Evolutionary conservation across 768 basidiomycete species (phyloP).

Genomic region (Gymnopilus dilepis): DNA sequence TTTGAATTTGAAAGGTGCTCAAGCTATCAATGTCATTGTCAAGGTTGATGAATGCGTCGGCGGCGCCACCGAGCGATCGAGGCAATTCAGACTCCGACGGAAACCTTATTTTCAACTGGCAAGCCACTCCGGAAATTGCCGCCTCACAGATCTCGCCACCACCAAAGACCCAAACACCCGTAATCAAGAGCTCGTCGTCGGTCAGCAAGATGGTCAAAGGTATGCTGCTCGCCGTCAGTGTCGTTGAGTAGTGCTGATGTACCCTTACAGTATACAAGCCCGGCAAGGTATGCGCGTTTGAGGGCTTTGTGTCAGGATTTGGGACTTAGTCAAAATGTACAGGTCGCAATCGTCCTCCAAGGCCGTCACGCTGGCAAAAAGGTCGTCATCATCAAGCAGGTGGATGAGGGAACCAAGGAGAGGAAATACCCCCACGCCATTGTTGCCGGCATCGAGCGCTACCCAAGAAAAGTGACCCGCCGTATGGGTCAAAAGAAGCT

Average conservation of each 20-base stretch:
- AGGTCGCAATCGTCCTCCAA: slow-evolving; percentile 97
- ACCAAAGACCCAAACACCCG: slow-evolving; percentile 35
- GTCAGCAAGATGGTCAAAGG: slow-evolving; percentile 65
- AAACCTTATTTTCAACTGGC: slow-evolving; percentile 45
- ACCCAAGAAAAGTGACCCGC: slow-evolving; percentile 96
- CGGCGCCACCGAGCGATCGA: background rate
- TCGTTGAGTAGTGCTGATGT: slow-evolving; percentile 19
- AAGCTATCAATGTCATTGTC: no score
- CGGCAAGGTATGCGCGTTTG: slow-evolving; percentile 69
- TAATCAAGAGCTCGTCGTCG: slow-evolving; percentile 49
- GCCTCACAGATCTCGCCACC: slow-evolving; percentile 32
- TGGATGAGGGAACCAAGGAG: slow-evolving; percentile 96
- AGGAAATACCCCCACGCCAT: slow-evolving; percentile 97
- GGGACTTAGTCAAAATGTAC: slow-evolving; percentile 7
- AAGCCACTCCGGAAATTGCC: slow-evolving; percentile 51
- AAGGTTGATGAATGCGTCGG: no score
- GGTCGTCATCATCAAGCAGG: slow-evolving; percentile 98
- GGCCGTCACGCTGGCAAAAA: slow-evolving; percentile 99
- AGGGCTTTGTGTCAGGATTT: background rate
- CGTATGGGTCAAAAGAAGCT: slow-evolving; percentile 98
- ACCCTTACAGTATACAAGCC: slow-evolving; percentile 81
- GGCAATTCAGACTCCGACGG: background rate
- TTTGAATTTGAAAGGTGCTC: no score
- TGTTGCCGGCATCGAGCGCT: slow-evolving; percentile 97
- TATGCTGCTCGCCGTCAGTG: slow-evolving; percentile 31